phyloP scores from a whole-genome alignment of 2,329 filamentous ascomycete genomes.

The Colletotrichum agaves region DNA sequence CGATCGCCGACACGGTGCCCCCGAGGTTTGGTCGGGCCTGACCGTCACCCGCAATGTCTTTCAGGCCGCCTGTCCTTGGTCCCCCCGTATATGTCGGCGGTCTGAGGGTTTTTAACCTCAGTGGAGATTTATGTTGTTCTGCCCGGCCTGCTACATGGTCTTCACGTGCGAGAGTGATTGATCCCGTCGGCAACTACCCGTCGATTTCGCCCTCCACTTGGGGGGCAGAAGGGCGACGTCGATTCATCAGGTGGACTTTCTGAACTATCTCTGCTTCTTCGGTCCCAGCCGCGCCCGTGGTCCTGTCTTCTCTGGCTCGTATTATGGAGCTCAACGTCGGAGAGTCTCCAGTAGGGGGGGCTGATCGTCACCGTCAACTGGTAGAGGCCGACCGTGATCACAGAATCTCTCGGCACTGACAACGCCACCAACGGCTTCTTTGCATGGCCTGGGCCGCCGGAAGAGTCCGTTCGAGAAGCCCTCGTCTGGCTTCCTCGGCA shows the following conservation, averaged over 20 bases:
- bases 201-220: constrained; percentile 2
- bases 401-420: not conserved
- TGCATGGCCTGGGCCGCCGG: too few relatives aligned
- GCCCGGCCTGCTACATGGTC: not conserved
- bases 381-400: not conserved
- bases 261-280: not conserved
- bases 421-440: not conserved
- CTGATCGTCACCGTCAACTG: not conserved
- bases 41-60: constrained; percentile 1
- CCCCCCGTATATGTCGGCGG: not conserved
- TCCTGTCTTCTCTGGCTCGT: not conserved
- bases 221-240: constrained; percentile 4
- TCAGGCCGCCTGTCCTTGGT: not conserved
- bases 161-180: not conserved
- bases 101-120: not conserved
- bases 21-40: not conserved
- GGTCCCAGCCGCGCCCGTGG: not conserved
- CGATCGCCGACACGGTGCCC: constrained; percentile 7
- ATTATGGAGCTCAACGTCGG: not conserved
- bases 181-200: not conserved
- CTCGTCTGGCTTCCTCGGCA: not conserved
- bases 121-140: not conserved
- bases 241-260: not conserved
- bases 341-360: not conserved
- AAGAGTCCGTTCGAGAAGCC: too few relatives aligned